Base-by-base conservation (phyloP, 2,329 filamentous ascomycete species). In the Curvularia verruculosa region DNA sequence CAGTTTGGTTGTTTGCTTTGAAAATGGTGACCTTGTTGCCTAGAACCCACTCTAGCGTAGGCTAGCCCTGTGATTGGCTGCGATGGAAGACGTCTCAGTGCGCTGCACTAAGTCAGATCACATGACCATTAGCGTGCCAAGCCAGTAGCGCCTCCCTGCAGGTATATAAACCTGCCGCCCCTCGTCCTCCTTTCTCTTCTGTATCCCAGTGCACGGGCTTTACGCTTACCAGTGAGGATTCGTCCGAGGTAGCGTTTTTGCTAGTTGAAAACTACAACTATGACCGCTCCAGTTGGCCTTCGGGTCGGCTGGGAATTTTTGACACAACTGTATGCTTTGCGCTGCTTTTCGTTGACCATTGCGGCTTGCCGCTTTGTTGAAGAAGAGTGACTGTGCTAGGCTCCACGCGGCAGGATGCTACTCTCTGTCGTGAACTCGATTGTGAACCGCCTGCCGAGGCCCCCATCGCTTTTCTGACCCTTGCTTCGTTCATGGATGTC, bases 191-290 rank as follows among this genome's bases (percentile, higher is more conserved):
- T 47, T 36, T 40, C 34, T 36, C 29, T 7, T 55, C 54, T 24
- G 47, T 41, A 64, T 64, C 64, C 50, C 53, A 54, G 86, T 89
- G 87, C 87, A 88, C 80, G 86, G 87, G 89, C 87, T 85, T 89
- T 89, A 90, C 84, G 87, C 85, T 85, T 88, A 86, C 85, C 87
- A 89, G 87, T 92, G 89, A 92, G 87, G 89, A 91, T 88, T 87
- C 85, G 87, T 91, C 89, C 86, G 89, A 92, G 88, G 86, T 85
- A 84, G 85, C 85, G 84, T 91, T 91, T 90, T 91, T 91, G 89
- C 89, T 91, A 90, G 88, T 90, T 91, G 88, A 90, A 90, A 90
- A 90, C 88, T 90, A 90, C 82, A 81, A 83, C 82, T 83, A 85
- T 73, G 89, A 91, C 89, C 83, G 83, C 89, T 92, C 82, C 82